Evolutionary conservation across 768 basidiomycete species (phyloP).

Genomic region (Strobilomyces dryophilus): DNA sequence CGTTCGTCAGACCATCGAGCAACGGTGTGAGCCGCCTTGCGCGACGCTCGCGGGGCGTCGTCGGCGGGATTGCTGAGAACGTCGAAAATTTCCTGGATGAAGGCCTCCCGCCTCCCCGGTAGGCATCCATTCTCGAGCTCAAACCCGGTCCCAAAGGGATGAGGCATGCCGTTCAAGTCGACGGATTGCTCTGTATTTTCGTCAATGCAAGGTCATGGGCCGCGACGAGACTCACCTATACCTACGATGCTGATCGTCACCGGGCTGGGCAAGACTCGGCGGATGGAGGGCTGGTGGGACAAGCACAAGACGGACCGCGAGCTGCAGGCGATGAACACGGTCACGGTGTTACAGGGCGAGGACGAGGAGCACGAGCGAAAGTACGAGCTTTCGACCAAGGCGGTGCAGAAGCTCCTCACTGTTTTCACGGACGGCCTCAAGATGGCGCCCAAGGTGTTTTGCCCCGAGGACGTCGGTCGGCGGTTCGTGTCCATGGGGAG

Average conservation of each 20-base stretch:
- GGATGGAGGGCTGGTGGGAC: constrained; percentile 35
- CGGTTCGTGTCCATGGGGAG: constrained; percentile 21
- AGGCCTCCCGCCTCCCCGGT: too few relatives aligned
- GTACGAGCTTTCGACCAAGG: constrained; percentile 13
- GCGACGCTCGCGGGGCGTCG: too few relatives aligned
- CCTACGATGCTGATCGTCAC: constrained; percentile 36
- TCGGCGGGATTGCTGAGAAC: too few relatives aligned
- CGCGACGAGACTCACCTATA: too few relatives aligned
- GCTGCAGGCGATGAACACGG: constrained; percentile 20
- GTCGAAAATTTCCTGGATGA: too few relatives aligned
- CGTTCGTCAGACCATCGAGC: too few relatives aligned
- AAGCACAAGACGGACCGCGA: constrained; percentile 12
- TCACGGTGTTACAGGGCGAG: constrained; percentile 25
- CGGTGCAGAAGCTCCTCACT: constrained; percentile 11
- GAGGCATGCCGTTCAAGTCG: too few relatives aligned
- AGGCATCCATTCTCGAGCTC: too few relatives aligned
- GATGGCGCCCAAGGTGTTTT: constrained; percentile 2
- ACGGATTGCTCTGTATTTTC: too few relatives aligned
- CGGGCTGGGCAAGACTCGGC: constrained; percentile 32
- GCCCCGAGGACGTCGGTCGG: constrained; percentile 3
- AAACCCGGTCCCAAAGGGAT: too few relatives aligned
- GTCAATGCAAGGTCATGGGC: too few relatives aligned
- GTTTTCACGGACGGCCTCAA: constrained; percentile 1
- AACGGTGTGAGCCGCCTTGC: too few relatives aligned
- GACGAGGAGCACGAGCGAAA: constrained; percentile 14